Percentiles rank a stretch among this genome's conserved stretches.
These are phyloP conservation scores for Cladophialophora psammophila DNA, from an alignment of 2,329 filamentous ascomycete genomes.

Conservation along the genomic window DNA sequence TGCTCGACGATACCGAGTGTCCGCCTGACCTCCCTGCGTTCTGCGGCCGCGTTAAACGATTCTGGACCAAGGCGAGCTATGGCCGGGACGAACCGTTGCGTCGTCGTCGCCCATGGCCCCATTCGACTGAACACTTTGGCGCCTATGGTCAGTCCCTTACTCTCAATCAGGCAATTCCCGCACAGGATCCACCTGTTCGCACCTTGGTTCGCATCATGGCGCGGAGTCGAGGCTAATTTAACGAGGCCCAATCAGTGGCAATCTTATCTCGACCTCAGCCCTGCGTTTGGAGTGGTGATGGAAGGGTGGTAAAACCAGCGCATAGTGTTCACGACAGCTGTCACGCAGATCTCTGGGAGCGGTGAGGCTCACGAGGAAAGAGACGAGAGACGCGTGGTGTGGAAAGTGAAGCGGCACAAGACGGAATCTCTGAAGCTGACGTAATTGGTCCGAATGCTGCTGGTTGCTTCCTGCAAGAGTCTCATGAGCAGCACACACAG, in stretches of 20 bases:
- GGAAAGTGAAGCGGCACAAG: background rate
- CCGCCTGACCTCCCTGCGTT: background rate
- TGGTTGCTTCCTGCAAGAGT: background rate
- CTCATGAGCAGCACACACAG: background rate
- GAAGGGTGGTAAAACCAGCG: background rate
- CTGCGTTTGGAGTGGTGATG: background rate
- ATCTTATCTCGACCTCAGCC: constrained; percentile 17
- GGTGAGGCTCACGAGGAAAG: background rate
- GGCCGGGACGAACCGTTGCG: constrained; percentile 2
- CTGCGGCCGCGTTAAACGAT: background rate
- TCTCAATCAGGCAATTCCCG: constrained; percentile 11
- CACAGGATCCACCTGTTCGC: background rate
- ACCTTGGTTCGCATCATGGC: too few relatives aligned
- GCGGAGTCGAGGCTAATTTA: background rate
- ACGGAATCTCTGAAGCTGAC: background rate
- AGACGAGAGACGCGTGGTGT: background rate
- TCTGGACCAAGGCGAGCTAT: background rate
- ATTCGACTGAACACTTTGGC: background rate
- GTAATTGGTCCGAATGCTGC: background rate
- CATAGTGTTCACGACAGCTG: background rate
- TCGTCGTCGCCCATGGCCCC: background rate
- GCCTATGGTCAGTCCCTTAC: background rate
- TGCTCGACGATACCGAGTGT: too few relatives aligned
- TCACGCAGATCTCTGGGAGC: background rate
- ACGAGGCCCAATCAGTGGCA: background rate